A percentile compares a stretch with the other conserved stretches of the same genome.
phyloP scores from a whole-genome alignment of 73 alveolate genomes.

The Uronychia binucleata region DNA sequence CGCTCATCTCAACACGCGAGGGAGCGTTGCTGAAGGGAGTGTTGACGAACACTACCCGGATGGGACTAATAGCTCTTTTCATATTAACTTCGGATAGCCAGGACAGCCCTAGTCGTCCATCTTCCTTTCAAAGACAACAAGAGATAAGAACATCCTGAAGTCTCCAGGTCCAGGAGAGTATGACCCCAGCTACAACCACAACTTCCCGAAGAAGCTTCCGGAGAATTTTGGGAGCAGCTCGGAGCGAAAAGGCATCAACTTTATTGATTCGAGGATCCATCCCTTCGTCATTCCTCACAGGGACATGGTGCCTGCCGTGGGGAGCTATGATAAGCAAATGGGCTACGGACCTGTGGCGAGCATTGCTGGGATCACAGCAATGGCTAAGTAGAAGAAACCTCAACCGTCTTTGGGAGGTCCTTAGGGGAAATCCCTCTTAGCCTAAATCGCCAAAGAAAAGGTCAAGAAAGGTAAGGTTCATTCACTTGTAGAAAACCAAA shows the following conservation, averaged over 20 bases:
- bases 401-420: neutral
- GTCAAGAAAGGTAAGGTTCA: neutral
- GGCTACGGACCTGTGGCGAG: neutral
- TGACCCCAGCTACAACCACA: conserved; percentile 2
- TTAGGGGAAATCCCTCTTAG: neutral
- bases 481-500: neutral
- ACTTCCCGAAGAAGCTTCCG: neutral
- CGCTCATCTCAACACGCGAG: too few species aligned
- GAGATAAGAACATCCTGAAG: neutral
- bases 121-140: conserved; percentile 2
- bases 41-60: too few species aligned
- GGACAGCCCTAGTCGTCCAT: neutral
- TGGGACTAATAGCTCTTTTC: neutral
- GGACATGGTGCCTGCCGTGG: conserved; percentile 5
- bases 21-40: too few species aligned
- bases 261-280: neutral
- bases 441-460: neutral
- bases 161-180: conserved; percentile 27
- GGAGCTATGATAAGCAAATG: neutral
- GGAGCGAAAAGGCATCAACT: neutral
- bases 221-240: conserved; percentile 14
- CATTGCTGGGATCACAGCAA: neutral
- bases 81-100: neutral
- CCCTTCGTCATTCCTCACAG: neutral
- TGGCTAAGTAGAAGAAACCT: neutral